Conservation (phyloP, 176 grass and related monocot genomes). For the Triticum urartu region DNA sequence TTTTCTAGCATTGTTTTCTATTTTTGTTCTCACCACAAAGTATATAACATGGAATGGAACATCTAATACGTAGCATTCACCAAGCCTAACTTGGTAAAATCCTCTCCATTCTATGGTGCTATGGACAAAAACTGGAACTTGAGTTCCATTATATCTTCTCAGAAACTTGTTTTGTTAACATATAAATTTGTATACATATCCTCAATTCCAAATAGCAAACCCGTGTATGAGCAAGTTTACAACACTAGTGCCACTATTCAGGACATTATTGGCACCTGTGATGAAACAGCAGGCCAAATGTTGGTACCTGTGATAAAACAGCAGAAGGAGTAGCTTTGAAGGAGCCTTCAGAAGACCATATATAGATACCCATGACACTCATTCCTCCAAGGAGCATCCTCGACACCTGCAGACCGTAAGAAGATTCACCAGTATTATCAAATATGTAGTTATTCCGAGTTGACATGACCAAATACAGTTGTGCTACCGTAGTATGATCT, state of each 20-base stretch:
- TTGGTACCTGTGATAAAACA: conserved; percentile 57
- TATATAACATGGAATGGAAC: background rate
- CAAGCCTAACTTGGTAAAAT: background rate
- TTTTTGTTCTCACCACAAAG: background rate
- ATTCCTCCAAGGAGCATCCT: conserved; percentile 93
- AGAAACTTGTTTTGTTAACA: background rate
- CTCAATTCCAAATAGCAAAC: background rate
- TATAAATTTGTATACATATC: background rate
- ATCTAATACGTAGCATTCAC: background rate
- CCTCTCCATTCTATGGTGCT: background rate
- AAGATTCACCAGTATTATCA: background rate
- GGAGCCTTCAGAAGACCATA: conserved; percentile 81
- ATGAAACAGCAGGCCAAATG: conserved; percentile 42
- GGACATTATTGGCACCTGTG: conserved; percentile 43
- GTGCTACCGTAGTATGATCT: background rate
- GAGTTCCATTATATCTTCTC: background rate
- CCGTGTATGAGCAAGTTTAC: background rate
- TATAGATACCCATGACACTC: conserved; percentile 69
- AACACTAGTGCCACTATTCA: background rate
- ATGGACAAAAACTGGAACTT: background rate
- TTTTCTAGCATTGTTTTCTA: background rate
- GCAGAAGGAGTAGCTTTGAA: conserved; percentile 78
- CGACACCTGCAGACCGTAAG: conserved; percentile 48
- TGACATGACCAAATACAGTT: no score
- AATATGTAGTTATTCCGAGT: background rate